Evolutionary conservation across 768 basidiomycete species (phyloP).

Genomic region (Serendipita vermifera): DNA sequence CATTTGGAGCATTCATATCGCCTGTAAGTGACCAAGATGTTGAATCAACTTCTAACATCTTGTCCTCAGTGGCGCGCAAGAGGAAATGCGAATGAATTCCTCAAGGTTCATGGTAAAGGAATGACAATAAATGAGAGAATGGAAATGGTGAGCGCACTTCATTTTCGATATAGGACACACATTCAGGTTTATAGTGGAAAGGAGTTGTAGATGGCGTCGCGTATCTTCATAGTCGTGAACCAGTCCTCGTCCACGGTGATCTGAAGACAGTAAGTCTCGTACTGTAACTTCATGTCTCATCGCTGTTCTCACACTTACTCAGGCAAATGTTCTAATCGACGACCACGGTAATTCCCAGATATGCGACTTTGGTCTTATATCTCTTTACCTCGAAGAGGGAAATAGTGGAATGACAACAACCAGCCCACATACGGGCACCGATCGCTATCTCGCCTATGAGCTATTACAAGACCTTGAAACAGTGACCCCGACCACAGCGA

Average conservation of each 20-base stretch:
- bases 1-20: constrained; percentile 2
- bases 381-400: background rate
- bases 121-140: background rate
- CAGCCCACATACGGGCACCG: background rate
- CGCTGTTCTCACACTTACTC: background rate
- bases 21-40: background rate
- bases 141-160: background rate
- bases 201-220: background rate
- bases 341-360: background rate
- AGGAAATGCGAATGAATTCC: background rate
- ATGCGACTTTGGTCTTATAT: background rate
- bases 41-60: background rate
- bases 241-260: background rate
- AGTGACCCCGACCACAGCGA: background rate
- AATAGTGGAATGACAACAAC: background rate
- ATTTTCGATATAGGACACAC: background rate
- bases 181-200: background rate
- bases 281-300: background rate
- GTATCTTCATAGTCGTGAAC: background rate
- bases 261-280: background rate
- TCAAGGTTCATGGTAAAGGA: background rate
- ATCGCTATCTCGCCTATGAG: background rate
- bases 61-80: background rate
- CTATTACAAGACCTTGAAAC: background rate
- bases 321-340: background rate